These are phyloP conservation scores for Ceratocystis diversiconidia DNA, from an alignment of 2,329 filamentous ascomycete genomes.

Conservation along the genomic window DNA sequence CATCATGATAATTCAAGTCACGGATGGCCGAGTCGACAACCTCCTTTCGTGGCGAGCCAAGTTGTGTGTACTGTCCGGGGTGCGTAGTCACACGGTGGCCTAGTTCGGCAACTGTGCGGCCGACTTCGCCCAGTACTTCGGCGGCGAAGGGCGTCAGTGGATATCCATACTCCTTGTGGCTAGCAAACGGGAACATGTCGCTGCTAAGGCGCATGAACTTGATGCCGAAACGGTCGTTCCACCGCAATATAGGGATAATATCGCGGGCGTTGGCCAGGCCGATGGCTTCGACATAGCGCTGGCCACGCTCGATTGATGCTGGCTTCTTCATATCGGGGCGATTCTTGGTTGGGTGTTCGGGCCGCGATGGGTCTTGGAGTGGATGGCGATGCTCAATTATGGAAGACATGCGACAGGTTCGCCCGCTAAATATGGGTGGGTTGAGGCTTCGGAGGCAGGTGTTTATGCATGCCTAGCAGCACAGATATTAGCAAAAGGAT, in stretches of 20 bases:
- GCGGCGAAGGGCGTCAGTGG: conserved; percentile 70
- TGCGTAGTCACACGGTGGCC: conserved; percentile 82
- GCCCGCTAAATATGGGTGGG: conserved; percentile 75
- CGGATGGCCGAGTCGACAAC: conserved; percentile 66
- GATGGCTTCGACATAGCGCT: conserved; percentile 59
- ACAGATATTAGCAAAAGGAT: not conserved
- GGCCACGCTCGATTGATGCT: conserved; percentile 51
- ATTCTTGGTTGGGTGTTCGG: conserved; percentile 74
- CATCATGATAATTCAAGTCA: conserved; percentile 77
- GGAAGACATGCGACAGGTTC: conserved; percentile 80
- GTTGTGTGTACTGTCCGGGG: conserved; percentile 83
- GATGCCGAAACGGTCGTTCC: conserved; percentile 87
- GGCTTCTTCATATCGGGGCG: conserved; percentile 61
- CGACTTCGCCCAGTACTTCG: conserved; percentile 60
- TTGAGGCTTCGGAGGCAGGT: conserved; percentile 75
- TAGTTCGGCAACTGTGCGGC: conserved; percentile 59
- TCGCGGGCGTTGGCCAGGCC: conserved; percentile 74
- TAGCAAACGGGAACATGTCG: conserved; percentile 95
- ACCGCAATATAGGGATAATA: conserved; percentile 69
- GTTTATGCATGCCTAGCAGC: conserved; percentile 62
- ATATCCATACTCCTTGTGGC: conserved; percentile 76
- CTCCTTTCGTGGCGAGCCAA: conserved; percentile 65
- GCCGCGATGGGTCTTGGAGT: conserved; percentile 56
- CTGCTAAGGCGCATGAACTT: conserved; percentile 85
- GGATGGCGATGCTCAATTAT: conserved; percentile 83